phyloP scores from a whole-genome alignment of 345 rosid genomes.

The Garcia nutans region DNA sequence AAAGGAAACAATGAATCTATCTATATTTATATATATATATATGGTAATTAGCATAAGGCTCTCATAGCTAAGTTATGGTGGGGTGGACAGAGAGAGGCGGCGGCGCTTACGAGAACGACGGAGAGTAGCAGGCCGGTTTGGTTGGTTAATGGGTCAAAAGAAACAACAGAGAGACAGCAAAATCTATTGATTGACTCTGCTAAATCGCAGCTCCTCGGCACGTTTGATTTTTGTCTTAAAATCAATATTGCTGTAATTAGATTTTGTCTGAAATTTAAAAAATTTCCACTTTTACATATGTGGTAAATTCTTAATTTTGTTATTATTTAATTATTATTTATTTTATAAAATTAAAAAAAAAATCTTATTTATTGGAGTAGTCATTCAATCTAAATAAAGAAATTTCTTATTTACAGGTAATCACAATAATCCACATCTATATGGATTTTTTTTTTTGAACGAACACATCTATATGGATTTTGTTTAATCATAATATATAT shows the following conservation, averaged over 20 bases:
- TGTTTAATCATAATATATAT: too few species aligned
- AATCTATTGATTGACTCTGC: background rate
- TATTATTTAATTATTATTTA: too few species aligned
- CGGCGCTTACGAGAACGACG: conserved; percentile 14
- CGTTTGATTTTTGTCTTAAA: background rate
- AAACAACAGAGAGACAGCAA: background rate
- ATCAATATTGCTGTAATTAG: background rate
- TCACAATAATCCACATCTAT: too few species aligned
- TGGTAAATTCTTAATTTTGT: too few species aligned
- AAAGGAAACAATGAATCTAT: background rate
- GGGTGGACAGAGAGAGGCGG: background rate
- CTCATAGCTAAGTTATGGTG: background rate
- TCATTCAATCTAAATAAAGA: too few species aligned
- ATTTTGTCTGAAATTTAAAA: background rate
- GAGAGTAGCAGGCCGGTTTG: background rate
- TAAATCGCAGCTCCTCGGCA: background rate
- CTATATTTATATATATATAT: background rate
- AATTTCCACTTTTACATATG: background rate
- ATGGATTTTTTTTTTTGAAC: too few species aligned
- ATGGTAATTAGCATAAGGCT: too few species aligned
- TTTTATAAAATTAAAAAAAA: too few species aligned
- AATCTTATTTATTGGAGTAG: too few species aligned
- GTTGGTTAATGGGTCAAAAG: background rate
- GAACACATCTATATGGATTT: too few species aligned
- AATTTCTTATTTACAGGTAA: too few species aligned